phyloP scores from a whole-genome alignment of 192 early-diverging fungal genomes.

The Backusella morwellensis region DNA sequence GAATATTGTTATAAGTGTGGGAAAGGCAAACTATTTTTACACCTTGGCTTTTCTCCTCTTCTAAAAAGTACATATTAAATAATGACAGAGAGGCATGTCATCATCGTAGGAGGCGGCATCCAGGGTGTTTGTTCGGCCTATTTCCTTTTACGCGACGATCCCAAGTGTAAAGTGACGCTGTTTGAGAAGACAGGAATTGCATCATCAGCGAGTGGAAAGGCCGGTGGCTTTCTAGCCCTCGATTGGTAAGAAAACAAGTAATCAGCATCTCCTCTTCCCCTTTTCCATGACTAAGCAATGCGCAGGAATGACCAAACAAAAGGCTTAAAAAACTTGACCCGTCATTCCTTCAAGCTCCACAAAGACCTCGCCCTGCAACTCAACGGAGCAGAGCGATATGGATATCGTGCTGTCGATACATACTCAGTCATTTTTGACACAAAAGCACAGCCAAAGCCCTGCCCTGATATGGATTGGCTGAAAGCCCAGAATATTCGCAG shows the following conservation, averaged over 20 bases:
- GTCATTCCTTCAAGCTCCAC: slow-evolving; percentile 43
- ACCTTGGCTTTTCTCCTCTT: background rate
- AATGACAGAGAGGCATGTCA: slow-evolving; percentile 26
- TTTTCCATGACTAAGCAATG: background rate
- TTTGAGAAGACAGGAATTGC: slow-evolving; percentile 43
- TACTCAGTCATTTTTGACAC: slow-evolving; percentile 24
- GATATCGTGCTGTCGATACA: slow-evolving; percentile 39
- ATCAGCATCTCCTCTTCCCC: background rate
- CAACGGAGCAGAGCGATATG: slow-evolving; percentile 35
- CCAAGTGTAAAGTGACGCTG: slow-evolving; percentile 33
- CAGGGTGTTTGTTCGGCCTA: slow-evolving; percentile 46
- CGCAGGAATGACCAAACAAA: background rate
- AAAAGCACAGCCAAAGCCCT: background rate
- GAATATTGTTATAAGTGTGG: no score
- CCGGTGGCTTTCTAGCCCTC: slow-evolving; percentile 46
- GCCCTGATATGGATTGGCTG: slow-evolving; percentile 18
- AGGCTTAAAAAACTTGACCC: background rate
- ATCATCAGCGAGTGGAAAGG: slow-evolving; percentile 42
- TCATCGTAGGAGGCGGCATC: slow-evolving; percentile 44
- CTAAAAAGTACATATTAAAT: background rate
- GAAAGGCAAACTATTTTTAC: background rate
- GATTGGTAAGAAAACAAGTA: slow-evolving; percentile 32
- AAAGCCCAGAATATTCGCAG: slow-evolving; percentile 8
- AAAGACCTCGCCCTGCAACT: slow-evolving; percentile 36
- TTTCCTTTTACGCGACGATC: slow-evolving; percentile 29